Base-by-base conservation (phyloP, 257 asterid species). In the Fraxinus excelsior region DNA sequence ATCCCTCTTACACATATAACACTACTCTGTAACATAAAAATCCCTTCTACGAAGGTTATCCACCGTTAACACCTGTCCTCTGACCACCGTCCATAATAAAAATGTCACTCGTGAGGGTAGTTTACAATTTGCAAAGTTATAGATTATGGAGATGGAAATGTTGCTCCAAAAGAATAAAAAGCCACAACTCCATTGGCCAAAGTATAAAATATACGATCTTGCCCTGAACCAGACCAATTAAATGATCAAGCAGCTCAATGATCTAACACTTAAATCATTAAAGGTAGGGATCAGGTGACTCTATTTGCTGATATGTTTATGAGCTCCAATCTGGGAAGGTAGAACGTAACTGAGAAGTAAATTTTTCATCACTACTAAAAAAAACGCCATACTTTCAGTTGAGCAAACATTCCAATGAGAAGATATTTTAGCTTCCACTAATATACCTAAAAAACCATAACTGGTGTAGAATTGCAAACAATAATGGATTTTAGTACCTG, bases 401-500 rank as follows among this genome's bases (percentile, higher is more conserved):
- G 25, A 4, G 5, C 60, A 56, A 73, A 58, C n/a, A 38, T 26
- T 69, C 70, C 68, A 58, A 72, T 72, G 31, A 26, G 34, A 21
- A 70, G 16, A 40, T 40, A 11, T 40, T 78, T 65, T 67, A 71
- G 77, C 76, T 78, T 71, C 32, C n/a, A 34, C 38, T 51, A 14
- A 70, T 69, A 49, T 13, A 40, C 13, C 49, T 40, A 51, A 23
- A 67, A 65, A 14, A 0, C 62, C 46, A 14, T 3, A 46, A 70
- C 5, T 8, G 37, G 72, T 74, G 78, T 40, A 64, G n/a, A 42
- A 49, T 19, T 29, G 19, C n/a, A 18, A 69, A 28, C 31, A 67
- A 42, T 74, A 58, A 76, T 77, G 79, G 74, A 78, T 40, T 28
- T 51, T 7, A 69, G 70, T 84, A 94, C 97, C 98, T 94, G 88